Evolutionary conservation across 805 yeast species (phyloP).

Genomic region (Kodamaea laetipori): DNA sequence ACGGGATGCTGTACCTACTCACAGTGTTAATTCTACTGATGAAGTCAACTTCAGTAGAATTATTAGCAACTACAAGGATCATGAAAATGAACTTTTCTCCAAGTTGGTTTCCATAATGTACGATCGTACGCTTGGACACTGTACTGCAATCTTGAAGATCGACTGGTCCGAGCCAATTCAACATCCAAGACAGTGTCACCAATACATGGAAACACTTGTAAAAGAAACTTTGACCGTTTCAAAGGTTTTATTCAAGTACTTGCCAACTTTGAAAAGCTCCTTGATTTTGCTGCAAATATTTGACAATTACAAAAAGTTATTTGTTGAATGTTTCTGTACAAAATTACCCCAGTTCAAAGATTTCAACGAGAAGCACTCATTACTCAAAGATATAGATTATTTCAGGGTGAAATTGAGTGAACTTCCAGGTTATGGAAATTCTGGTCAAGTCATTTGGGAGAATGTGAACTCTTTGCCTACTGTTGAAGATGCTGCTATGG

Average conservation of each 20-base stretch:
- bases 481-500: constrained; percentile 52
- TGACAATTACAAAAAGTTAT: constrained; percentile 56
- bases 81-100: constrained; percentile 60
- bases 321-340: constrained; percentile 54
- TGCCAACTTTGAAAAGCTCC: constrained; percentile 52
- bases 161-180: constrained; percentile 53
- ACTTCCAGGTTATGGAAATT: constrained; percentile 59
- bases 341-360: constrained; percentile 50
- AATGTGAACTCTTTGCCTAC: constrained; percentile 55
- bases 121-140: constrained; percentile 58
- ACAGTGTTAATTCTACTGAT: constrained; percentile 18
- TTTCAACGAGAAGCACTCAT: constrained; percentile 52
- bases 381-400: constrained; percentile 62
- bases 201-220: constrained; percentile 64
- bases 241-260: constrained; percentile 57
- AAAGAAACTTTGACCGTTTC: constrained; percentile 68
- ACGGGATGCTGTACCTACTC: background rate
- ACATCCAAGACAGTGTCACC: constrained; percentile 52
- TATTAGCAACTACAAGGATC: constrained; percentile 51
- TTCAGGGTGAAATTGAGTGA: constrained; percentile 63
- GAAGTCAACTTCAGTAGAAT: constrained; percentile 34
- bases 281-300: constrained; percentile 51
- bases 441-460: constrained; percentile 65
- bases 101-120: constrained; percentile 72
- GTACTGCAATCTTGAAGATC: constrained; percentile 46